phyloP scores from a whole-genome alignment of 106 monocot genomes.

The Vanilla planifolia region DNA sequence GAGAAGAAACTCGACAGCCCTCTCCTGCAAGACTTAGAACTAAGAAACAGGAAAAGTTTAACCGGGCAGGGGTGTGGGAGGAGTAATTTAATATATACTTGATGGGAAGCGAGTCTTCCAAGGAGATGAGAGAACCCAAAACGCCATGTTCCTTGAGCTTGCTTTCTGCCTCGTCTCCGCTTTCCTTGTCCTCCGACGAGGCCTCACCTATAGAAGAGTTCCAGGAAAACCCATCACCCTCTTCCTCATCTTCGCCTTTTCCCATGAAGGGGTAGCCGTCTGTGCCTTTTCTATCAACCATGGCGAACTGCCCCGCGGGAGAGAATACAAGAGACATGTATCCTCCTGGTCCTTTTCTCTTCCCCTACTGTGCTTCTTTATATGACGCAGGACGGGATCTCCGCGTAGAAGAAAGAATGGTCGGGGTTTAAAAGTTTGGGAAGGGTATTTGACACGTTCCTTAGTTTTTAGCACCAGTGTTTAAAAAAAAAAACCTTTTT shows the following conservation, averaged over 20 bases:
- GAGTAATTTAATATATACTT: no score
- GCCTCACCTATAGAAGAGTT: slow-evolving; percentile 25
- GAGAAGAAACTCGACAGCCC: slow-evolving; percentile 61
- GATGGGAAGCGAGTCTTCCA: slow-evolving; percentile 63
- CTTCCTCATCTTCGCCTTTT: not conserved
- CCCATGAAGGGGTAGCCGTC: not conserved
- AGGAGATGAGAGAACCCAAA: slow-evolving; percentile 28
- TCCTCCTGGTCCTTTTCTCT: not conserved
- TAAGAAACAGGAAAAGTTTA: no score
- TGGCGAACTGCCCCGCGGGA: not conserved
- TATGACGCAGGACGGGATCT: no score
- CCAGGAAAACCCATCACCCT: slow-evolving; percentile 10
- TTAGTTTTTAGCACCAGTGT: no score
- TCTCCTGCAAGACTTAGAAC: slow-evolving; percentile 34
- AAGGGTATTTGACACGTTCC: slow-evolving; percentile 10
- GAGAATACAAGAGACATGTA: slow-evolving; percentile 4
- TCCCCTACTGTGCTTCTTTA: not conserved
- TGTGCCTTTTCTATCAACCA: not conserved
- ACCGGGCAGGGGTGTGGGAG: not conserved
- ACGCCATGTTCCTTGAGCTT: slow-evolving; percentile 13
- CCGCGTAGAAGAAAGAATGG: no score
- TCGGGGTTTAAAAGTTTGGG: not conserved
- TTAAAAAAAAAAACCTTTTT: no score
- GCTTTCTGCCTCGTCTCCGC: slow-evolving; percentile 33
- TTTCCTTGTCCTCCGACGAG: slow-evolving; percentile 21